Evolutionary conservation across 1,284 basidiomycete genomes (phyloP).

Genomic region (Phlebopus sp.): DNA sequence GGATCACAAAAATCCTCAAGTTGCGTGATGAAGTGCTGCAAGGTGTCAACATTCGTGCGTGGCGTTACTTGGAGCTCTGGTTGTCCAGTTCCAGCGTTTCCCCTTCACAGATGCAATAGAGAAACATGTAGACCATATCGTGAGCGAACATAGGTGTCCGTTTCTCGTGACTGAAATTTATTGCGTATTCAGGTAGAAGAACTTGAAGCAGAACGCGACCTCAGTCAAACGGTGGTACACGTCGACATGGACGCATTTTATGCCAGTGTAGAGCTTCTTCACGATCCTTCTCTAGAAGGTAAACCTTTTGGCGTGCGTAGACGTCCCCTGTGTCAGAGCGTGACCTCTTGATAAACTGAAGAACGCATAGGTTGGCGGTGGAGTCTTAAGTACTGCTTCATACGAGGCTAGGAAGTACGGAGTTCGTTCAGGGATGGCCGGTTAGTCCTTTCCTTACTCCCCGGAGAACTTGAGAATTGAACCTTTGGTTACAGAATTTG

Average conservation of each 20-base stretch:
- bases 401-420: conserved; percentile 91
- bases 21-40: conserved; percentile 60
- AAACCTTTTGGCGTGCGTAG: conserved; percentile 83
- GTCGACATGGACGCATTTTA: conserved; percentile 85
- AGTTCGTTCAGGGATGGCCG: conserved; percentile 86
- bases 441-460: conserved; percentile 37
- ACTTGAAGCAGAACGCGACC: conserved; percentile 76
- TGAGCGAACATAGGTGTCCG: conserved; percentile 24
- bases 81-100: background rate
- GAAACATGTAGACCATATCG: conserved; percentile 24
- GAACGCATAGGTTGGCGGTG: conserved; percentile 60
- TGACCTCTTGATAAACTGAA: background rate
- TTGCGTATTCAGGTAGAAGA: conserved; percentile 55
- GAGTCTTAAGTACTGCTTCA: conserved; percentile 83
- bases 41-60: conserved; percentile 60
- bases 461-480: background rate
- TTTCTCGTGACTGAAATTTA: conserved; percentile 26
- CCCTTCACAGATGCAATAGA: conserved; percentile 24
- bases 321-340: background rate
- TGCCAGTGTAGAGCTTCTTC: conserved; percentile 74
- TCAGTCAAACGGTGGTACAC: conserved; percentile 83
- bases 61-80: conserved; percentile 1
- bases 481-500: conserved; percentile 54
- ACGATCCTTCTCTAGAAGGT: conserved; percentile 75
- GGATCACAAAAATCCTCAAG: conserved; percentile 64